Percentiles rank a stretch among this genome's conserved stretches.
phyloP scores from a whole-genome alignment of 2,329 filamentous ascomycete genomes.

The Sarocladium oryzae region DNA sequence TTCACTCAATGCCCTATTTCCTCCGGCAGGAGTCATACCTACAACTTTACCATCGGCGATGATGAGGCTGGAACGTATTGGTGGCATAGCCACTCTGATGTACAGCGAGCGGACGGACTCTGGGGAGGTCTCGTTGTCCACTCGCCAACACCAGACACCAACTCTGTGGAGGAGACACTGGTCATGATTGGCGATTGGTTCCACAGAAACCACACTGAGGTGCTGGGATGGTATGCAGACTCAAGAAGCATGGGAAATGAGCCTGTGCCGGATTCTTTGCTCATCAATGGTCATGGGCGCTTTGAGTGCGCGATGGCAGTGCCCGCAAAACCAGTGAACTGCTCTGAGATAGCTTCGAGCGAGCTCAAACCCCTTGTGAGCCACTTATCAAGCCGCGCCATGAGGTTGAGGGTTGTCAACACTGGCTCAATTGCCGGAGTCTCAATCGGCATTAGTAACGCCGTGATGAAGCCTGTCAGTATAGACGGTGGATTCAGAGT shows the following conservation, averaged over 20 bases:
- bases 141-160: conserved; percentile 40
- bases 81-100: conserved; percentile 54
- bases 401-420: conserved; percentile 19
- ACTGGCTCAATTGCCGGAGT: conserved; percentile 18
- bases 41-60: conserved; percentile 48
- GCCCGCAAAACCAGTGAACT: conserved; percentile 18
- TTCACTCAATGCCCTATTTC: conserved; percentile 45
- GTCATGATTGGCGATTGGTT: conserved; percentile 40
- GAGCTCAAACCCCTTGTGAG: conserved; percentile 15
- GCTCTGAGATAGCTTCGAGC: conserved; percentile 10
- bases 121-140: conserved; percentile 53
- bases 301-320: conserved; percentile 24
- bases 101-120: conserved; percentile 46
- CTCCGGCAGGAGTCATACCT: conserved; percentile 45
- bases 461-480: conserved; percentile 15
- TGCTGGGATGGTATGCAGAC: conserved; percentile 21
- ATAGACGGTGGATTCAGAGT: conserved; percentile 18
- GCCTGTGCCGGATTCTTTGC: conserved; percentile 24
- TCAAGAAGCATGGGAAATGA: conserved; percentile 35
- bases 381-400: not conserved
- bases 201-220: conserved; percentile 32
- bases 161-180: conserved; percentile 39
- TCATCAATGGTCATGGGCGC: conserved; percentile 28
- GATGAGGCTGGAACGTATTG: conserved; percentile 50
- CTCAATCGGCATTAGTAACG: conserved; percentile 15